Evolutionary conservation across 2,329 filamentous ascomycete species (phyloP).

Genomic region (Incumbomyces lentus): DNA sequence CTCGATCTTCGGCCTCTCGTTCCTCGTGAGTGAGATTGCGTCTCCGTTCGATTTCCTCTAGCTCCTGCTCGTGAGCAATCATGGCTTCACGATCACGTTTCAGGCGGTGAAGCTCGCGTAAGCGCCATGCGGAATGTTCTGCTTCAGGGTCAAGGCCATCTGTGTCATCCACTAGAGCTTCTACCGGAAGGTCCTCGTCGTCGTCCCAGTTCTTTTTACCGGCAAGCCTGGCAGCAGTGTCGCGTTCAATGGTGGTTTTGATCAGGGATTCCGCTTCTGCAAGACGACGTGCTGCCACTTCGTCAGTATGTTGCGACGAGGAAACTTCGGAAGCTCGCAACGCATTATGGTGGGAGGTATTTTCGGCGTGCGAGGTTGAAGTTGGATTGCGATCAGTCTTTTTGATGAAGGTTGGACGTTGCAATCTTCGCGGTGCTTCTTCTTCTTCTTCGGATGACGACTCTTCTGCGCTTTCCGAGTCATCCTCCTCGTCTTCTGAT

Average conservation of each 20-base stretch:
- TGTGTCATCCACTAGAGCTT: slow-evolving; percentile 74
- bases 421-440: slow-evolving; percentile 42
- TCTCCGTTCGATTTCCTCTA: slow-evolving; percentile 79
- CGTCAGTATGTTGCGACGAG: slow-evolving; percentile 16
- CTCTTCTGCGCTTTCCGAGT: slow-evolving; percentile 46
- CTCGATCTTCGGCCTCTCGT: slow-evolving; percentile 72
- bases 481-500: slow-evolving; percentile 26
- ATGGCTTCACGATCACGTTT: slow-evolving; percentile 79
- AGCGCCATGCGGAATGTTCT: slow-evolving; percentile 85
- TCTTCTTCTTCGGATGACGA: slow-evolving; percentile 50
- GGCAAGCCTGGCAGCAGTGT: slow-evolving; percentile 61
- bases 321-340: slow-evolving; percentile 7
- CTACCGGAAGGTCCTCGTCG: slow-evolving; percentile 52
- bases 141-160: slow-evolving; percentile 79
- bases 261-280: slow-evolving; percentile 68
- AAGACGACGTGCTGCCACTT: slow-evolving; percentile 47
- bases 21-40: slow-evolving; percentile 80
- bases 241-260: slow-evolving; percentile 77
- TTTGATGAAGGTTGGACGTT: slow-evolving; percentile 58
- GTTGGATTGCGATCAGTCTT: slow-evolving; percentile 46
- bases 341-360: slow-evolving; percentile 16
- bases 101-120: slow-evolving; percentile 80
- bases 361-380: slow-evolving; percentile 2
- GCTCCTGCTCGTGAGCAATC: slow-evolving; percentile 71
- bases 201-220: slow-evolving; percentile 79